Evolutionary conservation across 2,329 filamentous ascomycete species (phyloP), one percentile per base, ranked within the genome.

Genomic region (Penicillium sumatraense): DNA sequence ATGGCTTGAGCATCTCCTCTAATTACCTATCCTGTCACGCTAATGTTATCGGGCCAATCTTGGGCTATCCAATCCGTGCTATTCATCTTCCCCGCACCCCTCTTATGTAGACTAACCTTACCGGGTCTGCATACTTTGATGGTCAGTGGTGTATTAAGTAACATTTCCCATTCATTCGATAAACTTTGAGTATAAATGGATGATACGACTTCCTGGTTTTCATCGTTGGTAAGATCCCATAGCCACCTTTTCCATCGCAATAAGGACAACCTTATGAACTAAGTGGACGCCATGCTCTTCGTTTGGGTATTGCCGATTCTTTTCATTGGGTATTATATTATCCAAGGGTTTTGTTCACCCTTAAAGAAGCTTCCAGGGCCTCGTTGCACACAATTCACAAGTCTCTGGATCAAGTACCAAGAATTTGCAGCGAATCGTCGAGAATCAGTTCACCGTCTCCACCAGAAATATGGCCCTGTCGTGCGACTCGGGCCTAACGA

Each of bases 401-500:
- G 68, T 26, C 16, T 68, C 10, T 62, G 63, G 45, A 54, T 72
- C 36, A 71, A 71, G 29, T 71, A 68, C 31, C 63, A 72, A 31
- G 70, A 72, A 21, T 71, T 72, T 31, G 63, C 58, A 1, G 62
- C 62, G 0, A 66, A 63, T 16, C 59, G 68, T 21, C 63, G 70
- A 2, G 57, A 68, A n/a, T 69, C 57, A 13, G 61, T 72, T 9
- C 68, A 71, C 46, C n/a, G 23, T 2, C 49, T 72, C 13, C 70
- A 72, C 27, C 35, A 61, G 23, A 40, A 33, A 26, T 71, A 72
- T 53, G 69, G 69, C 0, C 56, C 65, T 8, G 58, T 67, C 2
- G 69, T 72, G 13, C 67, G 70, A 1, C 51, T 72, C 6, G 59
- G 63, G 1, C 69, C 70, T 0, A 69, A 71, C 42, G 69, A 72